A percentile compares a stretch with the other conserved stretches of the same genome.
Conservation (phyloP, 1,284 basidiomycete genomes). For the Athelia psychrophila region DNA sequence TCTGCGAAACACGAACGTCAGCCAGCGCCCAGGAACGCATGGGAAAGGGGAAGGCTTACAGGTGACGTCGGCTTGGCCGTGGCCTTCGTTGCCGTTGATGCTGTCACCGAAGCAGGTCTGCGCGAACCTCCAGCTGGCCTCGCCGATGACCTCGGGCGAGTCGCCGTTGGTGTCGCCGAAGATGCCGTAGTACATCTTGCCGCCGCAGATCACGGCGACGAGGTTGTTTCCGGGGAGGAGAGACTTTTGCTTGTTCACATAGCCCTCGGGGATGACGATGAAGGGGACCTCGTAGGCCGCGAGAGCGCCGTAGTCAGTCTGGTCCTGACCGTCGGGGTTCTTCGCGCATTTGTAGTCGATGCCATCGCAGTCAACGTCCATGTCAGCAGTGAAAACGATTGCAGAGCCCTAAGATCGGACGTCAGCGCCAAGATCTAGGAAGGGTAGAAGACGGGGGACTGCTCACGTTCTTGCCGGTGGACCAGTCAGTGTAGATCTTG, state of each 20-base stretch:
- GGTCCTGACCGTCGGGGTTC: constrained; percentile 17
- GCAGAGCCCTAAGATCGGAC: background rate
- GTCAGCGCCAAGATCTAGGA: background rate
- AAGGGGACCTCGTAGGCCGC: constrained; percentile 19
- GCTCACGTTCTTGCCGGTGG: background rate
- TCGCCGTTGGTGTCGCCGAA: constrained; percentile 21
- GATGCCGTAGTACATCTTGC: constrained; percentile 23
- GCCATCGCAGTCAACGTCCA: constrained; percentile 24
- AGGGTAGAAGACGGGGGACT: background rate
- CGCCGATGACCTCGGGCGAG: constrained; percentile 20
- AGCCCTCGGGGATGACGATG: constrained; percentile 18
- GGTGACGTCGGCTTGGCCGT: constrained; percentile 16
- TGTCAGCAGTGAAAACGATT: constrained; percentile 18
- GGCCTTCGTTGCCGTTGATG: constrained; percentile 17
- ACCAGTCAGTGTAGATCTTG: constrained; percentile 1
- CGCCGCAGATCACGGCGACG: constrained; percentile 17
- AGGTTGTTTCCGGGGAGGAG: constrained; percentile 17
- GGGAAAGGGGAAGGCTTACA: constrained; percentile 13
- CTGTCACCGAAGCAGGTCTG: constrained; percentile 17
- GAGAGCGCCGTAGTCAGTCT: constrained; percentile 20
- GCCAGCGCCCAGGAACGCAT: background rate
- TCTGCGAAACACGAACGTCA: background rate
- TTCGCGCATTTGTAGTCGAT: constrained; percentile 7
- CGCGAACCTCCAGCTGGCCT: constrained; percentile 19
- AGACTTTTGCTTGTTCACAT: constrained; percentile 12